These are phyloP conservation scores for Amanita jacksonii DNA, from an alignment of 768 basidiomycete species.

Conservation along the genomic window DNA sequence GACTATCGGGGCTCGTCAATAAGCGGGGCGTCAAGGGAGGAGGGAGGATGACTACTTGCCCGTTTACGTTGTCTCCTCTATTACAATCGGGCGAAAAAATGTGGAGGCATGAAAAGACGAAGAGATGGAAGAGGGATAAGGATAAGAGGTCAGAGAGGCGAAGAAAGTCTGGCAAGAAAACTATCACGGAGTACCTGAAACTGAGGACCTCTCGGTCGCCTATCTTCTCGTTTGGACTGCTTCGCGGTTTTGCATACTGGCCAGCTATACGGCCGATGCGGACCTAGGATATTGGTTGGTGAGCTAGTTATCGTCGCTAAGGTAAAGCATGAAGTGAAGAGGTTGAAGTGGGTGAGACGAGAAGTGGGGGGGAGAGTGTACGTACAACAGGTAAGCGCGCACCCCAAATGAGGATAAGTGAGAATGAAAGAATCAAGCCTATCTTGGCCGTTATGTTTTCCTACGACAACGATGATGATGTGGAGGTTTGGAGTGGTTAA, in stretches of 20 bases:
- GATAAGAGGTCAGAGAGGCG: too few relatives aligned
- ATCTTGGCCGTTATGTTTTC: constrained; percentile 85
- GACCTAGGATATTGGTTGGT: constrained; percentile 30
- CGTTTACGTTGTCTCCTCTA: constrained; percentile 96
- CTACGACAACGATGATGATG: constrained; percentile 24
- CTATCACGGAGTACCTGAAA: constrained; percentile 56
- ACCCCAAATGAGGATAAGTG: constrained; percentile 91
- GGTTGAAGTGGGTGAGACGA: too few relatives aligned
- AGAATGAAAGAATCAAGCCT: constrained; percentile 89
- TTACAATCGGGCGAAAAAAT: constrained; percentile 2
- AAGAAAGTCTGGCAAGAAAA: too few relatives aligned
- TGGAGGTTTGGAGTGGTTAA: neutral
- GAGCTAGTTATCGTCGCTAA: too few relatives aligned
- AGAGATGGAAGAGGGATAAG: neutral
- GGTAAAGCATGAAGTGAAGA: neutral
- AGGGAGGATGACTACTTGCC: constrained; percentile 36
- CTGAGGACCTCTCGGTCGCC: constrained; percentile 70
- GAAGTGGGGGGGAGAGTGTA: constrained; percentile 9
- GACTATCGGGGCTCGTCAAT: too few relatives aligned
- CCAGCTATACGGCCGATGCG: constrained; percentile 91
- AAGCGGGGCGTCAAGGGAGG: too few relatives aligned
- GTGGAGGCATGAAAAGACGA: neutral
- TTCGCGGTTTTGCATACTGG: constrained; percentile 92
- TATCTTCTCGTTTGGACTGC: constrained; percentile 71
- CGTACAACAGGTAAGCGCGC: constrained; percentile 85